phyloP scores from a whole-genome alignment of 2,329 filamentous ascomycete species.

The Passalora sequoiae region DNA sequence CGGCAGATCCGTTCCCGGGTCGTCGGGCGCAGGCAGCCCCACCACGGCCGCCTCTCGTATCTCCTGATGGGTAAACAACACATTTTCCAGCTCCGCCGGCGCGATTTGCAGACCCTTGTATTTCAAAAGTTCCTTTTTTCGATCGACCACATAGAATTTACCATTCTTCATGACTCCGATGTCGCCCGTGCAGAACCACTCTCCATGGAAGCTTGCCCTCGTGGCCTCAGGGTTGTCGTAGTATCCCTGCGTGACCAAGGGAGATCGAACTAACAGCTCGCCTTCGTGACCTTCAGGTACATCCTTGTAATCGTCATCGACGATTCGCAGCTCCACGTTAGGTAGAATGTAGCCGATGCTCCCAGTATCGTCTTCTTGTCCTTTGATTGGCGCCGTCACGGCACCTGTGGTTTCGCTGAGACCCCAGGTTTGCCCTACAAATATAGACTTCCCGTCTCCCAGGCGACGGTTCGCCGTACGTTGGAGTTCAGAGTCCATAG shows the following conservation, averaged over 20 bases:
- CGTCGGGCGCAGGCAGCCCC: slow-evolving; percentile 42
- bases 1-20: slow-evolving; percentile 42
- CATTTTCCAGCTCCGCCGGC: slow-evolving; percentile 44
- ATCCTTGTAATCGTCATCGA: slow-evolving; percentile 42
- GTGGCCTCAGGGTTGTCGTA: slow-evolving; percentile 67
- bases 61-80: slow-evolving; percentile 39
- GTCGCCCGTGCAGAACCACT: slow-evolving; percentile 86
- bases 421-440: slow-evolving; percentile 38
- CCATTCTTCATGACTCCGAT: slow-evolving; percentile 71
- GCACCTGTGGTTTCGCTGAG: slow-evolving; percentile 34
- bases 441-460: slow-evolving; percentile 22
- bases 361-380: slow-evolving; percentile 32
- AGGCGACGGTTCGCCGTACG: slow-evolving; percentile 36
- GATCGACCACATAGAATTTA: slow-evolving; percentile 88
- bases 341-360: slow-evolving; percentile 35
- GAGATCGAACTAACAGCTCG: slow-evolving; percentile 21
- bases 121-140: slow-evolving; percentile 57
- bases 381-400: slow-evolving; percentile 35
- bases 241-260: slow-evolving; percentile 58
- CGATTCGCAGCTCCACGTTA: slow-evolving; percentile 38
- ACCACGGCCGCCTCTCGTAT: slow-evolving; percentile 43
- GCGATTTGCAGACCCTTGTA: slow-evolving; percentile 42
- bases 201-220: slow-evolving; percentile 65
- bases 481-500: slow-evolving; percentile 36
- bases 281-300: slow-evolving; percentile 35